Evolutionary conservation across 139 green algal genomes (phyloP), one percentile per base, ranked within the genome.

Genomic region (Limnomonas spitsbergensis): DNA sequence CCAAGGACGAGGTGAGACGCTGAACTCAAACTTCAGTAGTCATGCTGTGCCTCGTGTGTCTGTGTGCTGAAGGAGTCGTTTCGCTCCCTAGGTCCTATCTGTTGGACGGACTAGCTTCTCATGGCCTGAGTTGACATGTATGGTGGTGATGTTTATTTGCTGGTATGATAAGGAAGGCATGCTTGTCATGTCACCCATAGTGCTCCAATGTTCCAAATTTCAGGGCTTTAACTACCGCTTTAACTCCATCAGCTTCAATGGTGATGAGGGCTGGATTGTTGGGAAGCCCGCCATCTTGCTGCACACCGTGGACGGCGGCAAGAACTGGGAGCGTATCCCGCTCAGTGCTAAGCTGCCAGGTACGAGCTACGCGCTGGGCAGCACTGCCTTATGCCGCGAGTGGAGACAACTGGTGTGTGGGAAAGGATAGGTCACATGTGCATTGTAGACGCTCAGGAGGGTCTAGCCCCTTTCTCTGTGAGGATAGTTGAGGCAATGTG

Each of bases 211-310:
- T n/a, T n/a, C n/a, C n/a, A n/a, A n/a, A n/a, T 61, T 61, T 20
- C 20, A 61, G 70, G 73, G 73, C 73, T 94, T 97, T 81, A 97
- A 97, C 82, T 97, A 96, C 87, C 88, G 95, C 67, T 99, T 99
- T 91, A 97, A 97, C 82, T 93, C 88, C 78, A 95, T 99, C 75
- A 91, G 78, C 61, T 99, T 99, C 85, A 90, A 84, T n/a, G 92
- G 92, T 40, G 88, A 94, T 34, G 96, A 99, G 86, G 96, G 96
- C 69, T 99, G 94, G 94, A 99, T 99, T 73, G 91, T 99, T 40
- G 96, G 96, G 82, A 99, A 98, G 90, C 96, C 96, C 31, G 93
- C 95, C 52, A 99, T 99, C 82, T 83, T 99, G 77, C 88, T 99
- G 82, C 93, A 99, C 91, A 99, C 94, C 69, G 92, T 73, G 2